Percentiles rank a stretch among this genome's conserved stretches.
These are phyloP conservation scores for Aegilops umbellulata DNA, from an alignment of 176 grass and related monocot species.

Conservation along the genomic window DNA sequence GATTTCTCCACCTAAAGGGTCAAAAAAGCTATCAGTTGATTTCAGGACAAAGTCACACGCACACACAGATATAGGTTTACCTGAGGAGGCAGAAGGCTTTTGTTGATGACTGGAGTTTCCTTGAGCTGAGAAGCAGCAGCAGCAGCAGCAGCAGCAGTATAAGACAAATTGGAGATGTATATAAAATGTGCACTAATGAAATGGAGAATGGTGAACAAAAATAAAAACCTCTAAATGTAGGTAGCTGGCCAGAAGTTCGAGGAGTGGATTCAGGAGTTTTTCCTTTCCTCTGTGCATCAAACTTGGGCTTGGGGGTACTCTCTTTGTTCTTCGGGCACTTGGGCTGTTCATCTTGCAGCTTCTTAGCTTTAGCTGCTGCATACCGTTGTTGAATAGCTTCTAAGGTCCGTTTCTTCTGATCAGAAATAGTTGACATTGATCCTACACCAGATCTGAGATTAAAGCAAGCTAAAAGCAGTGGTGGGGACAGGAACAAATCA, in stretches of 20 bases:
- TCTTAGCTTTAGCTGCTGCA: slow-evolving; percentile 56
- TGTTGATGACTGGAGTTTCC: slow-evolving; percentile 7
- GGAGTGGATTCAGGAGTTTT: background rate
- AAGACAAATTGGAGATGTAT: background rate
- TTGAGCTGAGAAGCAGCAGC: background rate
- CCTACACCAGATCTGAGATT: background rate
- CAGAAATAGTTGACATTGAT: slow-evolving; percentile 35
- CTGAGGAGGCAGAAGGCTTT: background rate
- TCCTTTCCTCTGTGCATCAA: slow-evolving; percentile 20
- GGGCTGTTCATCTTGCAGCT: slow-evolving; percentile 35
- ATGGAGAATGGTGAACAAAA: background rate
- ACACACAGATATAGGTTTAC: background rate
- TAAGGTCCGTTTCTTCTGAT: slow-evolving; percentile 55
- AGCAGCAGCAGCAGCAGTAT: background rate
- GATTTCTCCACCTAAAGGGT: slow-evolving; percentile 37
- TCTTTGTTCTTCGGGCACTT: slow-evolving; percentile 19
- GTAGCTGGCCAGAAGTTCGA: background rate
- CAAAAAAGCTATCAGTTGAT: background rate
- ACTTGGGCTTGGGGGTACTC: slow-evolving; percentile 2
- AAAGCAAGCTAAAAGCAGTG: background rate
- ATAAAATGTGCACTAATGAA: background rate
- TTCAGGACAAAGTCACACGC: background rate
- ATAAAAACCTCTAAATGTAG: slow-evolving; percentile 27
- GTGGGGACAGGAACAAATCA: too few species aligned
- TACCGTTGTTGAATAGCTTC: slow-evolving; percentile 47